Percentiles rank a stretch among this genome's conserved stretches.
Evolutionary conservation across 179 eudicot species (phyloP).

Genomic region (Gypsophila paniculata): DNA sequence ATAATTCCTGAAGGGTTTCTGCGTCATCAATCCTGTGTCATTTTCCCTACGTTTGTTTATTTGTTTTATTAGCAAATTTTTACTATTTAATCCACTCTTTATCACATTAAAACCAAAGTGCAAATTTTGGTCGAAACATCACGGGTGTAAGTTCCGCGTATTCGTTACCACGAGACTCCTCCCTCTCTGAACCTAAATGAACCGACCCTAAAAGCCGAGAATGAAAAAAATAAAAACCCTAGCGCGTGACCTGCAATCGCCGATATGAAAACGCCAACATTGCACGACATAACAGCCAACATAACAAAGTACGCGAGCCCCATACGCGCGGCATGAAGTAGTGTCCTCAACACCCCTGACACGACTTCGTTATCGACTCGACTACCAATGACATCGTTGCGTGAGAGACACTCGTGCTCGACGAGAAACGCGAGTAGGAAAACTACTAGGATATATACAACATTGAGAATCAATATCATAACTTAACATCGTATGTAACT

Average conservation of each 20-base stretch:
- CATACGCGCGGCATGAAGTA: slow-evolving; percentile 39
- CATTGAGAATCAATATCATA: background rate
- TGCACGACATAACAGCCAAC: slow-evolving; percentile 77
- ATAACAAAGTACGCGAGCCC: slow-evolving; percentile 59
- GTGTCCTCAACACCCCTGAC: slow-evolving; percentile 25
- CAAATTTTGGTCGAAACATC: too few species aligned
- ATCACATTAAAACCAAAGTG: too few species aligned
- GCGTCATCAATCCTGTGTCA: too few species aligned
- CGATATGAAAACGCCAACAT: slow-evolving; percentile 48
- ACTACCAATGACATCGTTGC: slow-evolving; percentile 12
- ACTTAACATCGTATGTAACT: too few species aligned
- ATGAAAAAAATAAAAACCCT: slow-evolving; percentile 40
- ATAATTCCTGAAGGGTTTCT: too few species aligned
- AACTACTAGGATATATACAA: slow-evolving; percentile 29
- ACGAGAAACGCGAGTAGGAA: slow-evolving; percentile 34
- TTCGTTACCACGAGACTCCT: background rate
- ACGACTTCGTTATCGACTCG: slow-evolving; percentile 17
- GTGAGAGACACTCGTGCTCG: slow-evolving; percentile 30
- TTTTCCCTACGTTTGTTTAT: too few species aligned
- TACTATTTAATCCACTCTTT: too few species aligned
- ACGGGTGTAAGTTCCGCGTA: slow-evolving; percentile 20
- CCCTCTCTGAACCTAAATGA: background rate
- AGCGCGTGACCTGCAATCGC: slow-evolving; percentile 51
- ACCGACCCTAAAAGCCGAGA: slow-evolving; percentile 24
- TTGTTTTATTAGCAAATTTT: too few species aligned